Conservation (phyloP, 768 basidiomycete species). For the Collybia sordida region DNA sequence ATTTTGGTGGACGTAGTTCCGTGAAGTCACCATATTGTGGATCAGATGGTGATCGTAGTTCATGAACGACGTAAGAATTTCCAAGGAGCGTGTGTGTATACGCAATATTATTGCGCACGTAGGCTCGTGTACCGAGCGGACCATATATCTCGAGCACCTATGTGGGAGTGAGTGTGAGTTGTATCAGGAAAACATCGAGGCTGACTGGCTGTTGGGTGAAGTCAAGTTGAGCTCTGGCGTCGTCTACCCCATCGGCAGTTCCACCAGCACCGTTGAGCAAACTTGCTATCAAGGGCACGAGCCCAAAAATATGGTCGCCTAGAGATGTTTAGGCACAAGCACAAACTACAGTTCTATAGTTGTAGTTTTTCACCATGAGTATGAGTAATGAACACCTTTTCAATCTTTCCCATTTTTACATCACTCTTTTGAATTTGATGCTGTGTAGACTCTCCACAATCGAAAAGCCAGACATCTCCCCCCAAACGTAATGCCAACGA, state of each 20-base stretch:
- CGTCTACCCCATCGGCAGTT: slow-evolving; percentile 52
- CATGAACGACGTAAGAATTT: slow-evolving; percentile 77
- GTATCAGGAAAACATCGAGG: not conserved
- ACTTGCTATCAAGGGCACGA: slow-evolving; percentile 67
- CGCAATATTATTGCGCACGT: slow-evolving; percentile 65
- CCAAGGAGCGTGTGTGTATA: slow-evolving; percentile 72
- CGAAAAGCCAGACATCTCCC: slow-evolving; percentile 79
- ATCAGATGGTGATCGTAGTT: slow-evolving; percentile 68
- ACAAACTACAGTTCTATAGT: not conserved
- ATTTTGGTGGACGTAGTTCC: slow-evolving; percentile 41
- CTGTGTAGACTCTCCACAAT: slow-evolving; percentile 85
- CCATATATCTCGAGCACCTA: slow-evolving; percentile 85
- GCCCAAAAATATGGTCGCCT: slow-evolving; percentile 85
- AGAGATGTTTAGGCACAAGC: slow-evolving; percentile 10
- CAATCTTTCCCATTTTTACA: slow-evolving; percentile 78
- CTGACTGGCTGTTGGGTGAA: slow-evolving; percentile 32
- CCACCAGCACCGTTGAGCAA: slow-evolving; percentile 77
- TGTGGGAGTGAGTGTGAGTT: slow-evolving; percentile 1
- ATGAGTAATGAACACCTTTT: slow-evolving; percentile 87
- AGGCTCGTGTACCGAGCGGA: slow-evolving; percentile 79
- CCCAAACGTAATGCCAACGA: slow-evolving; percentile 65
- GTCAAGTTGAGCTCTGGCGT: slow-evolving; percentile 49
- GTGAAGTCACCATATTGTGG: slow-evolving; percentile 50
- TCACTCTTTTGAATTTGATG: slow-evolving; percentile 69
- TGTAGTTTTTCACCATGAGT: slow-evolving; percentile 62